phyloP scores from a whole-genome alignment of 805 yeast species.

The Cyberlindnera mrakii region DNA sequence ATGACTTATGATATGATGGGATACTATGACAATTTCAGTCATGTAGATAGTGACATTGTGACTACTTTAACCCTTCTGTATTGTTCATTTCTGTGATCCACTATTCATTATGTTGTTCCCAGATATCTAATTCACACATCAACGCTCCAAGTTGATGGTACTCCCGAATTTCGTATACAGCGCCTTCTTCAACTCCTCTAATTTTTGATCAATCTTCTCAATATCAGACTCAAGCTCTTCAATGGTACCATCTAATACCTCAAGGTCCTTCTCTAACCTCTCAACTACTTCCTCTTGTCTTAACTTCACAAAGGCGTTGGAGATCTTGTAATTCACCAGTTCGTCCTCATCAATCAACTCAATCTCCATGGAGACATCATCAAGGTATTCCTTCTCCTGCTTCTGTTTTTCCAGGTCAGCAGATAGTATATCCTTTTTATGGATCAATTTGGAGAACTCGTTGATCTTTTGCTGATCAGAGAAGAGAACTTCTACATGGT shows the following conservation, averaged over 20 bases:
- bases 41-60: too few relatives aligned
- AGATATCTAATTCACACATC: constrained; percentile 3
- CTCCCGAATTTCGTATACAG: constrained; percentile 86
- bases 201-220: constrained; percentile 44
- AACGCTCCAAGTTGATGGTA: constrained; percentile 77
- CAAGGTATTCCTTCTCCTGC: constrained; percentile 80
- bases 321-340: constrained; percentile 67
- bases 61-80: too few relatives aligned
- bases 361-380: constrained; percentile 78
- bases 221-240: constrained; percentile 39
- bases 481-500: constrained; percentile 32
- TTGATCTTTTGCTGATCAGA: constrained; percentile 86
- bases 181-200: constrained; percentile 59
- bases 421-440: constrained; percentile 55
- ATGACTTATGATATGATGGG: too few relatives aligned
- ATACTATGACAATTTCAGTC: too few relatives aligned
- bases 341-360: constrained; percentile 82
- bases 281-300: constrained; percentile 61
- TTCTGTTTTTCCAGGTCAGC: constrained; percentile 41
- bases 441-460: constrained; percentile 76
- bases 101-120: too few relatives aligned
- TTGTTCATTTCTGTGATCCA: too few relatives aligned
- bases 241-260: constrained; percentile 44
- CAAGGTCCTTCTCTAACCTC: constrained; percentile 59
- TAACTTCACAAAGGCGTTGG: constrained; percentile 70